Conservation (phyloP, 2,329 filamentous ascomycete species). For the Exophiala sp. region DNA sequence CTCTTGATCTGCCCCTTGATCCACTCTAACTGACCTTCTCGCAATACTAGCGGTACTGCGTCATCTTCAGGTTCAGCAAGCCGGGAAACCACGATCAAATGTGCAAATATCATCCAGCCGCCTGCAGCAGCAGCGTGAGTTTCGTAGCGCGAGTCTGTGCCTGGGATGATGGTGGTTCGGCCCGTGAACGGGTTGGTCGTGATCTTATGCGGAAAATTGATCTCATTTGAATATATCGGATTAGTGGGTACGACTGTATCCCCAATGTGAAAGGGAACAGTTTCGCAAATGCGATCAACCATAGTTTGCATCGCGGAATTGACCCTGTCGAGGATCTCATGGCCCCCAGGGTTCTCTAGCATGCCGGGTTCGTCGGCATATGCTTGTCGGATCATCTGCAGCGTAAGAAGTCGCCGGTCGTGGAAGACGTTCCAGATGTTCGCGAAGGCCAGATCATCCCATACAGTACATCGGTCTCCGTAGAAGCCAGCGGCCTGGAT, state of each 20-base stretch:
- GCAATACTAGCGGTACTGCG: conserved; percentile 19
- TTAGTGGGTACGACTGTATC: conserved; percentile 22
- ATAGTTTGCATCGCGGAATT: conserved; percentile 23
- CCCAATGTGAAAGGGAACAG: conserved; percentile 26
- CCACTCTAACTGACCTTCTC: conserved; percentile 27
- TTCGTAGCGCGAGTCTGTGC: conserved; percentile 7
- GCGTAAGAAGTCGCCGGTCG: conserved; percentile 18
- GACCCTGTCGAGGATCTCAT: conserved; percentile 8
- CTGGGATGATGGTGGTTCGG: conserved; percentile 8
- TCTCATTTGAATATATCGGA: conserved; percentile 17
- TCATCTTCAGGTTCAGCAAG: conserved; percentile 27
- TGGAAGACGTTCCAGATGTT: conserved; percentile 17
- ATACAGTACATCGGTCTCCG: conserved; percentile 23
- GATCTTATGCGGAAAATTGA: conserved; percentile 20
- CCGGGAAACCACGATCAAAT: conserved; percentile 22
- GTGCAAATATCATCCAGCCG: conserved; percentile 25
- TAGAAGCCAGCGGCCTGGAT: conserved; percentile 26
- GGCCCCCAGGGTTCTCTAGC: conserved; percentile 2
- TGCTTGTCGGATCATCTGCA: conserved; percentile 26
- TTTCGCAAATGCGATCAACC: conserved; percentile 23
- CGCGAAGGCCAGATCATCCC: conserved; percentile 18
- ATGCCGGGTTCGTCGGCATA: conserved; percentile 14
- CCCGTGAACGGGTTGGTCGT: conserved; percentile 10
- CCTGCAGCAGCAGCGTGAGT: conserved; percentile 23
- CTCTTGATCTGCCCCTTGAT: conserved; percentile 26